phyloP scores from a whole-genome alignment of 208 protist species.

The Crithidia bombi region DNA sequence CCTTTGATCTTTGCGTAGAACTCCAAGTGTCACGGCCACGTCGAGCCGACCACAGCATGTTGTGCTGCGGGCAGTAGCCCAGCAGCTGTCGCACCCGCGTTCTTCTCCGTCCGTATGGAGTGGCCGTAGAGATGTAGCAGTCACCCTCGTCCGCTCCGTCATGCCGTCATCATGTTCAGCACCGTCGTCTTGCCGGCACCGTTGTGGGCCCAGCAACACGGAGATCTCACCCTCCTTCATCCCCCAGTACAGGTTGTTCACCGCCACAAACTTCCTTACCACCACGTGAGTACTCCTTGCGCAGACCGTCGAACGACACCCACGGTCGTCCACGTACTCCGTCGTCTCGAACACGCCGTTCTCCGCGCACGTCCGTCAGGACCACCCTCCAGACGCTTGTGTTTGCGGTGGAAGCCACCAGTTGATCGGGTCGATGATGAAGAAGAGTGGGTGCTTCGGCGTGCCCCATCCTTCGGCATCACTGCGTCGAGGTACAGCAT shows the following conservation, averaged over 20 bases:
- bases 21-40: slow-evolving; percentile 86
- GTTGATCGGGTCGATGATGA: slow-evolving; percentile 44
- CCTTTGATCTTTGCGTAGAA: slow-evolving; percentile 94
- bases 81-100: slow-evolving; percentile 70
- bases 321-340: slow-evolving; percentile 24
- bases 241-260: slow-evolving; percentile 73
- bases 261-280: slow-evolving; percentile 56
- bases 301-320: slow-evolving; percentile 35
- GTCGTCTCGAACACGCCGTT: slow-evolving; percentile 34
- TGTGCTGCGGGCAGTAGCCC: slow-evolving; percentile 96
- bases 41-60: slow-evolving; percentile 95
- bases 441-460: slow-evolving; percentile 61
- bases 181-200: slow-evolving; percentile 86
- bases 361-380: slow-evolving; percentile 26
- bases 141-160: slow-evolving; percentile 70
- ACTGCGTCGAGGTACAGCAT: slow-evolving; percentile 82
- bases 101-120: slow-evolving; percentile 57
- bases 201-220: slow-evolving; percentile 87
- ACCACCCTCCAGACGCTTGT: slow-evolving; percentile 23
- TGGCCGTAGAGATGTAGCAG: slow-evolving; percentile 70
- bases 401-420: slow-evolving; percentile 33
- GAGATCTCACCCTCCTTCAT: slow-evolving; percentile 69
- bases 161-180: slow-evolving; percentile 89
- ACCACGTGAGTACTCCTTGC: slow-evolving; percentile 46
- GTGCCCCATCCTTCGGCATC: slow-evolving; percentile 67